Base-by-base conservation (phyloP, 2,329 filamentous ascomycete genomes). In the Alternaria sp. region DNA sequence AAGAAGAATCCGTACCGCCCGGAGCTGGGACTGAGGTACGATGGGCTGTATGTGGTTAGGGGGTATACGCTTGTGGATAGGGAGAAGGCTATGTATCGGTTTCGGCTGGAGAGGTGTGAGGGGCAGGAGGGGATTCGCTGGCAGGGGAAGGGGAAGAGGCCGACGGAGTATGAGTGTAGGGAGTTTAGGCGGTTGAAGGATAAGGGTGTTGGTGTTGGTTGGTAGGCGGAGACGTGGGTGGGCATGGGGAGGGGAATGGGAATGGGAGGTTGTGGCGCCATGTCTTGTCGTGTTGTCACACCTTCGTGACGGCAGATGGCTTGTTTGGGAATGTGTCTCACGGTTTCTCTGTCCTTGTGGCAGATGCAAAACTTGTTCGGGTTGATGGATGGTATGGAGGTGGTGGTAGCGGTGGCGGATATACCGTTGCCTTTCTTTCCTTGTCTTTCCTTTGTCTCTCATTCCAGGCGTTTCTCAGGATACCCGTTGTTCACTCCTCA, bases 11-110 rank as follows among this genome's bases (percentile, higher is more conserved):
- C 59, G 0, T 86, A 82, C 57, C 78, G 83, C 0, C 87, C 87
- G 0, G 62, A 71, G 1, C 63, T 77, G 10, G 87, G 87, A 0
- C 79, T 86, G n/a, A 77, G 87, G 2, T 89, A 89, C 56, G 87
- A 89, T 71, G 87, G 87, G 0, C 71, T 89, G 0, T 89, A 89
- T 65, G 70, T 77, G 6, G 82, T 88, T 6, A 76, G 75, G 0
- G 70, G 61, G 3, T 79, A 78, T 51, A 72, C 82, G 62, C 21
- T 21, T 21, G 21, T 83, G 2, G 80, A 87, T 57, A 32, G 67
- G 5, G 67, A 72, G 12, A 81, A 78, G n/a, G 79, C 80, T 3
- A 79, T 81, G 19, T 81, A 85, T 68, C 74, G 79, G 1, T 89
- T 89, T 73, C 77, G 74, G 9, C 73, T 89, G 6, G 70, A 77